Conservation (phyloP, 768 basidiomycete genomes). For the Multifurca ochricompacta region DNA sequence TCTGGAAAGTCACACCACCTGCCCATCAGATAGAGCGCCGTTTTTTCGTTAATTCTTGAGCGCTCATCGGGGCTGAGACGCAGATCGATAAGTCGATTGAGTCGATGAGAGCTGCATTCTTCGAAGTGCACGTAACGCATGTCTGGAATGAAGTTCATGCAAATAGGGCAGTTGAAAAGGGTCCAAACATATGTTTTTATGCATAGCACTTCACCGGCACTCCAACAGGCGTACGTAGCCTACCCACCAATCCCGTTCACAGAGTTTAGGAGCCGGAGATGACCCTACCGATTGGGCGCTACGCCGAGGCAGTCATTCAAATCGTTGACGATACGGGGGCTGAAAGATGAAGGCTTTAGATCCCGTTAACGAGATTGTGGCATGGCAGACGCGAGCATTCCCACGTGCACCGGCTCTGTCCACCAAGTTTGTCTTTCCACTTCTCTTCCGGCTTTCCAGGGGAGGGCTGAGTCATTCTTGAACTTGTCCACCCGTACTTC, state of each 20-base stretch:
- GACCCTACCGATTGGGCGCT: neutral
- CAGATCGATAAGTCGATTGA: no score
- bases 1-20: neutral
- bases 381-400: neutral
- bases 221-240: neutral
- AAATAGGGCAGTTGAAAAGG: neutral
- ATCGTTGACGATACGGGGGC: neutral
- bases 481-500: neutral
- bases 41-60: neutral
- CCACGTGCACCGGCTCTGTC: neutral
- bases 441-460: neutral
- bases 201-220: neutral
- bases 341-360: neutral
- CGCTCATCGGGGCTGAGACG: neutral
- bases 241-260: neutral
- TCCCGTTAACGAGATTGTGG: neutral
- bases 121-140: neutral
- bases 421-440: neutral
- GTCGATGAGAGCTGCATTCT: neutral
- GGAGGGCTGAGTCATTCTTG: neutral
- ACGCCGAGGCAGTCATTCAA: neutral
- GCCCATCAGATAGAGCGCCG: neutral
- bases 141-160: neutral
- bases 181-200: neutral
- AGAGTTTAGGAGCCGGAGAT: neutral